phyloP scores from a whole-genome alignment of 2,329 filamentous ascomycete genomes.

The Aspergillus floridensis region DNA sequence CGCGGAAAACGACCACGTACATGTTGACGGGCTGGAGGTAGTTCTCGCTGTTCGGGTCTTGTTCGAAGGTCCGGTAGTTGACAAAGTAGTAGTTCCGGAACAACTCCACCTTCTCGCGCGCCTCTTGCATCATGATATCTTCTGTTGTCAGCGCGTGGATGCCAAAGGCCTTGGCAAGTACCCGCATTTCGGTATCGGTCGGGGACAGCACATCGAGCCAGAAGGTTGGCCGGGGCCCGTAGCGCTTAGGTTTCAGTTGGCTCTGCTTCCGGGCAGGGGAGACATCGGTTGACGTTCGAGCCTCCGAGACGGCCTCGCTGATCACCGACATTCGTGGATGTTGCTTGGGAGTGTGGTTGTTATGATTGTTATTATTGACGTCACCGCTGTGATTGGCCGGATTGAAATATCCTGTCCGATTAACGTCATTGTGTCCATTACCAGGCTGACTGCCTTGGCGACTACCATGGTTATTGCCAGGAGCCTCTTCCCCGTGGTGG shows the following conservation, averaged over 20 bases:
- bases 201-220: constrained; percentile 93
- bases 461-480: constrained; percentile 15
- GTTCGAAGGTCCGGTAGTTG: constrained; percentile 96
- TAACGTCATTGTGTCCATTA: constrained; percentile 3
- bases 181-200: constrained; percentile 93
- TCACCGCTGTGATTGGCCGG: background rate
- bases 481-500: constrained; percentile 22
- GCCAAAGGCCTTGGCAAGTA: constrained; percentile 85
- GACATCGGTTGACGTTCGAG: constrained; percentile 21
- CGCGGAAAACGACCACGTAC: constrained; percentile 94
- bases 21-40: constrained; percentile 96
- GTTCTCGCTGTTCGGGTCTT: constrained; percentile 82
- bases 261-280: constrained; percentile 24
- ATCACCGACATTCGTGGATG: constrained; percentile 36
- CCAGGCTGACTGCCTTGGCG: constrained; percentile 17
- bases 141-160: constrained; percentile 95
- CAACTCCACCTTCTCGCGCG: constrained; percentile 94
- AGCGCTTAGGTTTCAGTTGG: constrained; percentile 46
- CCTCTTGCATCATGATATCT: constrained; percentile 96
- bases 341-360: constrained; percentile 16
- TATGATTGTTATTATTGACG: constrained; percentile 16
- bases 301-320: constrained; percentile 34
- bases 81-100: constrained; percentile 99
- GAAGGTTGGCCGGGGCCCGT: constrained; percentile 86
- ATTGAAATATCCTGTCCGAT: background rate